These are phyloP conservation scores for Fusarium sarcochroum DNA, from an alignment of 2,329 filamentous ascomycete species.

Conservation along the genomic window DNA sequence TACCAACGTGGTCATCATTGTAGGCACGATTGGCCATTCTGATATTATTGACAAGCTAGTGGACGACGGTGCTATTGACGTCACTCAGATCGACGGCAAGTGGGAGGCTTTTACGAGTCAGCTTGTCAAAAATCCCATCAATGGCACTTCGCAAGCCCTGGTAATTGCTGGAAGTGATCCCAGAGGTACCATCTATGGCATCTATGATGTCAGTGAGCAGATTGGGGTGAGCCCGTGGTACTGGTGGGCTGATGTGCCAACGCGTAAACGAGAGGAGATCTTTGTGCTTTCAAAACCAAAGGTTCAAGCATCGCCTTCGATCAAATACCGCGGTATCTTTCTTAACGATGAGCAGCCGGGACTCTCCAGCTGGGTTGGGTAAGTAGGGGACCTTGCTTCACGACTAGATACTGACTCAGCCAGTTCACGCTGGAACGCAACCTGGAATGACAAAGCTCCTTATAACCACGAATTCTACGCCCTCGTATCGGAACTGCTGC, in stretches of 20 bases:
- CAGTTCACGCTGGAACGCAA: conserved; percentile 58
- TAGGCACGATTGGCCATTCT: conserved; percentile 77
- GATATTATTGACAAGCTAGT: conserved; percentile 62
- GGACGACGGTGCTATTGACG: conserved; percentile 52
- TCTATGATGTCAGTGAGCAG: conserved; percentile 72
- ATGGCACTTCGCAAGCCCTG: conserved; percentile 59
- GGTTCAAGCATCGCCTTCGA: conserved; percentile 62
- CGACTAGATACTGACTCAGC: background rate
- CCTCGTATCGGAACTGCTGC: conserved; percentile 78
- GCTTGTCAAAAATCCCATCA: conserved; percentile 64
- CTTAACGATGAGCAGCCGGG: conserved; percentile 66
- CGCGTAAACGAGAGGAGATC: conserved; percentile 61
- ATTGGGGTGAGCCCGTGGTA: conserved; percentile 71
- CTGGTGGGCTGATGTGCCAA: conserved; percentile 71
- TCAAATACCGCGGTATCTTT: conserved; percentile 74
- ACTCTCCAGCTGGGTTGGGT: conserved; percentile 66
- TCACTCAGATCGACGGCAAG: conserved; percentile 68
- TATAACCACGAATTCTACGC: conserved; percentile 76
- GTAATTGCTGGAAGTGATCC: conserved; percentile 72
- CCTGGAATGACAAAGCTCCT: conserved; percentile 64
- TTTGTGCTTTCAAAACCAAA: conserved; percentile 59
- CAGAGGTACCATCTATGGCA: conserved; percentile 71
- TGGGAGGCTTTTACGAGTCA: conserved; percentile 79
- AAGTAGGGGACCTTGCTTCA: background rate
- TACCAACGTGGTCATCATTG: conserved; percentile 72